These are phyloP conservation scores for Mycena kentingensis DNA, from an alignment of 768 basidiomycete species.

Conservation along the genomic window DNA sequence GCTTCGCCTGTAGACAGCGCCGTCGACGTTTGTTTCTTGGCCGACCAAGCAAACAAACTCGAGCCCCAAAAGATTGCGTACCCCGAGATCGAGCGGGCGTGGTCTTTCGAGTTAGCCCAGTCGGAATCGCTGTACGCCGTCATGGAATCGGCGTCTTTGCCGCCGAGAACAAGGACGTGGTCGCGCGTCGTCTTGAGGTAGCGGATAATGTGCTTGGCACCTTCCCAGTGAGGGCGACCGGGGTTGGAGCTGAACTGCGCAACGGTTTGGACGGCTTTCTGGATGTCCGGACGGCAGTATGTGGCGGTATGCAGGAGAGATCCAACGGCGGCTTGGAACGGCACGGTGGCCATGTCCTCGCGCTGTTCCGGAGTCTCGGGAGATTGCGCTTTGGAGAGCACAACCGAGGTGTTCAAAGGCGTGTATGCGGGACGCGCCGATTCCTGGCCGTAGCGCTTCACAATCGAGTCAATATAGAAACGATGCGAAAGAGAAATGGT, in stretches of 20 bases:
- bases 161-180: conserved; percentile 8
- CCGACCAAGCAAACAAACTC: conserved; percentile 26
- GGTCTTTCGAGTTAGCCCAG: conserved; percentile 26
- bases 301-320: conserved; percentile 24
- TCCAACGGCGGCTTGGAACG: conserved; percentile 24
- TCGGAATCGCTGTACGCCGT: conserved; percentile 29
- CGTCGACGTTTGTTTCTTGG: conserved; percentile 26
- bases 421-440: conserved; percentile 23
- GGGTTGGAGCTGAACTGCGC: conserved; percentile 26
- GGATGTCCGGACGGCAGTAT: conserved; percentile 26
- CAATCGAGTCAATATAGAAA: conserved; percentile 16
- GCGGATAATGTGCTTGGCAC: conserved; percentile 30
- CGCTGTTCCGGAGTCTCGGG: conserved; percentile 1
- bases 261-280: conserved; percentile 21
- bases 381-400: neutral
- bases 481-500: conserved; percentile 24
- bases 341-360: conserved; percentile 15
- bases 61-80: conserved; percentile 25
- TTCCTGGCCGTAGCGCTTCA: conserved; percentile 21
- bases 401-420: conserved; percentile 19
- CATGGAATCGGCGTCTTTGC: neutral
- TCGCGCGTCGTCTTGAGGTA: conserved; percentile 13
- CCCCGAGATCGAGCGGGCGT: conserved; percentile 28
- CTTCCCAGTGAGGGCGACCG: conserved; percentile 27
- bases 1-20: conserved; percentile 30